Percentiles rank a stretch among this genome's conserved stretches.
phyloP scores from a whole-genome alignment of 306 rosid species.

The Quercus aquifolioides region DNA sequence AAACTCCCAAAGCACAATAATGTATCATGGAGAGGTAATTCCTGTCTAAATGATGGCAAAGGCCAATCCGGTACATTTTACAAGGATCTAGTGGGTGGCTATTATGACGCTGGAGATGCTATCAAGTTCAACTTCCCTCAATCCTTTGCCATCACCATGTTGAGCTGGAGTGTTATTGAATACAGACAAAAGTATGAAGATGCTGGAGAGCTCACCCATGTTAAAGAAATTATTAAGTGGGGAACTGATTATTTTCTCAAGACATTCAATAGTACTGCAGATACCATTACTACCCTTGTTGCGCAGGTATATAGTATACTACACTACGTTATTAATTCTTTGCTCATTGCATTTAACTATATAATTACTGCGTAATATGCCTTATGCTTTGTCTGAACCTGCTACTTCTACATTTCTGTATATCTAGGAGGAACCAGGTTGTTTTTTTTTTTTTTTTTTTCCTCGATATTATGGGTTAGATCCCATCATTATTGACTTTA shows the following conservation, averaged over 20 bases:
- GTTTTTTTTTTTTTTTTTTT: background rate
- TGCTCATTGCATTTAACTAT: background rate
- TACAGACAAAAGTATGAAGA: slow-evolving; percentile 92
- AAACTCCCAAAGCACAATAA: slow-evolving; percentile 92
- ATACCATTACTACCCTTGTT: slow-evolving; percentile 49
- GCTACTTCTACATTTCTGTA: background rate
- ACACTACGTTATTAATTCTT: background rate
- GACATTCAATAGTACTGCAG: slow-evolving; percentile 87
- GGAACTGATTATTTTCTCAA: slow-evolving; percentile 91
- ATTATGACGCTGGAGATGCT: slow-evolving; percentile 95
- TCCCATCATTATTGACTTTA: background rate
- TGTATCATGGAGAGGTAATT: slow-evolving; percentile 97
- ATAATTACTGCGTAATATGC: too few species aligned
- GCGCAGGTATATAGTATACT: slow-evolving; percentile 49
- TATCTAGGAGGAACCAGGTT: background rate
- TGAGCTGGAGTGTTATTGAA: slow-evolving; percentile 98
- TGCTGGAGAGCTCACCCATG: slow-evolving; percentile 83
- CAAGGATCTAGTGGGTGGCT: slow-evolving; percentile 87
- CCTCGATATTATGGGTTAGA: background rate
- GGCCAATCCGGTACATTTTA: slow-evolving; percentile 26
- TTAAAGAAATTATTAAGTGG: slow-evolving; percentile 86
- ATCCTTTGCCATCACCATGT: slow-evolving; percentile 81
- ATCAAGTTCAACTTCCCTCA: slow-evolving; percentile 89
- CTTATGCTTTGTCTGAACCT: background rate
- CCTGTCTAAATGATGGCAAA: slow-evolving; percentile 68